These are phyloP conservation scores for Exophiala viscosa DNA, from an alignment of 2,329 filamentous ascomycete species.

Conservation along the genomic window DNA sequence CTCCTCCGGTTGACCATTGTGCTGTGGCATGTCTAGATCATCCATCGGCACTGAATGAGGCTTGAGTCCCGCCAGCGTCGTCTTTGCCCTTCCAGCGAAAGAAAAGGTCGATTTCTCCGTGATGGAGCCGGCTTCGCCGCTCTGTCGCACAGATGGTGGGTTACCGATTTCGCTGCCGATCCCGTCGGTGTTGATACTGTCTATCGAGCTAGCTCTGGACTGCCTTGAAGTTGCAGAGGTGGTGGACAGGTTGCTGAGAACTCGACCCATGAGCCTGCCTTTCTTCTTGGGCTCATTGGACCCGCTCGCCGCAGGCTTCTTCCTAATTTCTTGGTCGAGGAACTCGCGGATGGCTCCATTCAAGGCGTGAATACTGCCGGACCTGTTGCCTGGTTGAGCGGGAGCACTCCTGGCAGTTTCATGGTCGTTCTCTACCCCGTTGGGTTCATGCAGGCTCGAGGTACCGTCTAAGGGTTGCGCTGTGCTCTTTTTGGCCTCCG, in stretches of 20 bases:
- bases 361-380: conserved; percentile 26
- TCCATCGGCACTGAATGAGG: conserved; percentile 33
- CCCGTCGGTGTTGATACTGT: conserved; percentile 43
- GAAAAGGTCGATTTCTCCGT: conserved; percentile 11
- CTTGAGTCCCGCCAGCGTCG: conserved; percentile 31
- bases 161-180: conserved; percentile 33
- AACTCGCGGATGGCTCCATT: conserved; percentile 41
- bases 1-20: conserved; percentile 32
- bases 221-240: conserved; percentile 33
- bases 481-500: conserved; percentile 9
- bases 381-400: background rate
- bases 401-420: background rate
- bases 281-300: conserved; percentile 28
- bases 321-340: conserved; percentile 37
- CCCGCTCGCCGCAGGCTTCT: conserved; percentile 25
- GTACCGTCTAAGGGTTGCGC: conserved; percentile 17
- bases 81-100: conserved; percentile 22
- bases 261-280: conserved; percentile 40
- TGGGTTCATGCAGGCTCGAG: conserved; percentile 9
- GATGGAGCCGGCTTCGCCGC: conserved; percentile 4
- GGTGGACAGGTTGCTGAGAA: conserved; percentile 41
- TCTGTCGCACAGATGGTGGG: conserved; percentile 10
- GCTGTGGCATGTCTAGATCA: conserved; percentile 27
- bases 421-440: conserved; percentile 2
- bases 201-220: conserved; percentile 49